Percentiles rank a stretch among this genome's conserved stretches.
phyloP scores from a whole-genome alignment of 2,329 filamentous ascomycete species.

The Hortaea werneckii region DNA sequence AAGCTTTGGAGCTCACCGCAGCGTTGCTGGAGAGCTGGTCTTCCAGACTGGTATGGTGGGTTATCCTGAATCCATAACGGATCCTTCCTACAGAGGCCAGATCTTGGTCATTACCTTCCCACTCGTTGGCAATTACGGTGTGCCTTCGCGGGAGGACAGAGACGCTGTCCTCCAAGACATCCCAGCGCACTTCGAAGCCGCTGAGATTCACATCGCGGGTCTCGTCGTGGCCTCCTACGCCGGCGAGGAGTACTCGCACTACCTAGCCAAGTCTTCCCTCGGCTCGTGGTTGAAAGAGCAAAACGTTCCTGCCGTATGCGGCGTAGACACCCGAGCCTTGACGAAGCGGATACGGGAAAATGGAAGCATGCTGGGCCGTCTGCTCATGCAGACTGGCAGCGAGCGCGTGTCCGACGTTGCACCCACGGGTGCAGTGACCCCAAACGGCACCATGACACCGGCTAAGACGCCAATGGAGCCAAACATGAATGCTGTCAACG shows the following conservation, averaged over 20 bases:
- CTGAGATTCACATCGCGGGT: constrained; percentile 85
- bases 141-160: constrained; percentile 74
- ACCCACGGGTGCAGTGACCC: constrained; percentile 16
- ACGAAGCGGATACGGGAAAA: constrained; percentile 91
- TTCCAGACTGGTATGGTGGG: constrained; percentile 99
- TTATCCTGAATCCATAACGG: constrained; percentile 87
- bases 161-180: constrained; percentile 78
- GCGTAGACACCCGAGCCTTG: constrained; percentile 83
- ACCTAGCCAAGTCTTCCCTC: constrained; percentile 79
- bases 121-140: constrained; percentile 93
- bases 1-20: constrained; percentile 93
- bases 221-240: constrained; percentile 85
- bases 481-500: constrained; percentile 19
- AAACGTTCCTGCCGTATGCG: constrained; percentile 85
- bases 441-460: constrained; percentile 24
- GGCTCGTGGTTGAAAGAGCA: constrained; percentile 96
- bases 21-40: constrained; percentile 90
- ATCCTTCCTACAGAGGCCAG: constrained; percentile 81
- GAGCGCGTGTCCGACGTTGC: constrained; percentile 27
- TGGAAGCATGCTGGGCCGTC: constrained; percentile 89
- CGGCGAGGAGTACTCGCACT: constrained; percentile 91
- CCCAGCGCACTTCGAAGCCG: constrained; percentile 87
- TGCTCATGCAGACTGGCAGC: constrained; percentile 60
- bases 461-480: constrained; percentile 29
- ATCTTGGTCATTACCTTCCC: constrained; percentile 96